Evolutionary conservation across 139 green algal species (phyloP), one percentile per base, ranked within the genome.

Genomic region (Klebsormidium nitens): DNA sequence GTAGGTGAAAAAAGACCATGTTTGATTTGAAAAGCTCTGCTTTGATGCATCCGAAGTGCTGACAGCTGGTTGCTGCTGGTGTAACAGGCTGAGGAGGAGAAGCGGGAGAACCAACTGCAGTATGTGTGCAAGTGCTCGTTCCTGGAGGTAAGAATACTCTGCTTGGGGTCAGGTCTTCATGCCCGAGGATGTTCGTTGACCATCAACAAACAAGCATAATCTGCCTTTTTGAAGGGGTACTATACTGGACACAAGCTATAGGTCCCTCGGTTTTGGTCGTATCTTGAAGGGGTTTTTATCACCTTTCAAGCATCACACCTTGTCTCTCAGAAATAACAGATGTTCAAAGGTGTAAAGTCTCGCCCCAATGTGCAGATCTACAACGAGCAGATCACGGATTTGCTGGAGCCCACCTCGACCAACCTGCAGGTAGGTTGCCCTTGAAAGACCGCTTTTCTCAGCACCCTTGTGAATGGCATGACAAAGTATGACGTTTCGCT

Each of bases 331-430:
- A 14, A 26, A 8, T 50, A 14, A 8, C 42, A 26, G 11, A 26
- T 14, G 8, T 50, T n/a, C n/a, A n/a, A n/a, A n/a, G n/a, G n/a
- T 8, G 42, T 50, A 14, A 26, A 14, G 11, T 50, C 42, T 14
- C 11, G 42, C 42, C 42, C 42, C 42, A 26, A 8, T 8, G 42
- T 95, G 26, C 88, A 98, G 85, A 96, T 97, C 38, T 98, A 98
- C 85, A 97, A 97, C 61, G 93, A 98, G 76, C 84, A 84, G 38
- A 89, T 96, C 34, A 87, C 79, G 3, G 91, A 97, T 71, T 80
- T 96, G 55, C 63, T 83, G 5, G 36, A 56, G n/a, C 48, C 44
- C 19, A 37, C 36, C 5, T 2, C 36, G 8, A 14, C 14, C 36
- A 74, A 75, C 44, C 44, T 79, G 6, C 64, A 78, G 44, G 70